Evolutionary conservation across 768 basidiomycete species (phyloP), one percentile per base, ranked within the genome.

Genomic region (Asterophora parasitica): DNA sequence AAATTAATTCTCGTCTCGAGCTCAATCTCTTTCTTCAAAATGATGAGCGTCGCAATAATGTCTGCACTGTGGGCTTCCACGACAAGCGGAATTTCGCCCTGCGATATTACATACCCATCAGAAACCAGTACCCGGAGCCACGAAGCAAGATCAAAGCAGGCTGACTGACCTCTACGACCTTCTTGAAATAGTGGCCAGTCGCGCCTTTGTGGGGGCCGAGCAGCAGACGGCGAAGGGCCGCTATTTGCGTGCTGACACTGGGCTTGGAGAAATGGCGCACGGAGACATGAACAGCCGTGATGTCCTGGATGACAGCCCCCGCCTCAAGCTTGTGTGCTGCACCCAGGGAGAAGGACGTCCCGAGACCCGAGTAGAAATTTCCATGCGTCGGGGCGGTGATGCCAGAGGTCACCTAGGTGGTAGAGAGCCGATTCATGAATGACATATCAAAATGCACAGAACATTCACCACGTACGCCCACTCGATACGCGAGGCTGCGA

Each of bases 161-260:
- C 12, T 8, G 32, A 50, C 66, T 32, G 31, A 78, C 79, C 55
- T 72, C 58, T 17, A 61, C 62, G 23, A 78, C 75, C 60, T 70
- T 66, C 38, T 68, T 59, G 52, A 82, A 77, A 64, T 73, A 76
- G 33, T 67, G 48, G 1, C 71, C 75, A 3, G 73, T 51, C 17
- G 60, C 67, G 33, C 68, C 70, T 33, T 65, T 61, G 2, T 58
- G 50, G 11, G 73, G 65, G 19, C 64, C 69, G 7, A 83, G 67
- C 7, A 95, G 69, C 32, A 92, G 67, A 7, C 75, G 69, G 1
- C 92, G 76, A 37, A 96, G 67, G 4, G 80, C 71, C 11, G 83
- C 84, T 51, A 95, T 83, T 55, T 92, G 82, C n/a, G 83, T 86
- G 64, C 91, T 91, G 26, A 91, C 73, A 50, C 88, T 86, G 0